Conservation (phyloP, 257 asterid genomes). For the Phtheirospermum japonicum region DNA sequence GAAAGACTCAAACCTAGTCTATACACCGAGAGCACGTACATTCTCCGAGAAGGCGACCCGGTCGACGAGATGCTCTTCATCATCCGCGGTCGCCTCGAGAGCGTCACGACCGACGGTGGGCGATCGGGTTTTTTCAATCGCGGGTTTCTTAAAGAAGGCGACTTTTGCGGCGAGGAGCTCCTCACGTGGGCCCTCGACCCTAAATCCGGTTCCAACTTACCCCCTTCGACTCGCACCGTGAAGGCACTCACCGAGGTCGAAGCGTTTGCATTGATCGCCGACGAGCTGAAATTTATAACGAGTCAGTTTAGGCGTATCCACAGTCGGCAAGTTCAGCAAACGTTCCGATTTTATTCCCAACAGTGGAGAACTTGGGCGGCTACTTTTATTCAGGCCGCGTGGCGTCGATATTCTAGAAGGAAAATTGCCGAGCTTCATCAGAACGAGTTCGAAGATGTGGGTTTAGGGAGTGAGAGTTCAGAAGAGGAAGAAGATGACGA, state of each 20-base stretch:
- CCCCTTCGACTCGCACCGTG: conserved; percentile 93
- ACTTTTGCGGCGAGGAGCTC: conserved; percentile 96
- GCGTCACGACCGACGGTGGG: conserved; percentile 97
- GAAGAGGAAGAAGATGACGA: conserved; percentile 30
- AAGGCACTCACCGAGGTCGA: conserved; percentile 91
- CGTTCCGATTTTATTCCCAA: conserved; percentile 90
- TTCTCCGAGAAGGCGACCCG: conserved; percentile 94
- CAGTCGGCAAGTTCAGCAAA: conserved; percentile 95
- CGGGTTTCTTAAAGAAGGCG: conserved; percentile 74
- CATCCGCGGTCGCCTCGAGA: conserved; percentile 90
- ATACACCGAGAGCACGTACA: conserved; percentile 72
- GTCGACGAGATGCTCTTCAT: conserved; percentile 91
- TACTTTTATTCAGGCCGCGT: conserved; percentile 87
- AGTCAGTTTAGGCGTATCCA: conserved; percentile 89
- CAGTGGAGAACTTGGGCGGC: conserved; percentile 99
- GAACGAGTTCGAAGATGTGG: conserved; percentile 42
- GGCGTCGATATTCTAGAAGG: conserved; percentile 79
- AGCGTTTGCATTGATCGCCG: conserved; percentile 90
- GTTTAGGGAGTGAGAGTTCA: neutral
- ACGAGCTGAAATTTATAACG: conserved; percentile 80
- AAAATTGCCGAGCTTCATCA: conserved; percentile 51
- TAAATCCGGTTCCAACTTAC: conserved; percentile 72
- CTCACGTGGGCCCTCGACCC: conserved; percentile 98
- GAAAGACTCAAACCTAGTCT: conserved; percentile 94
- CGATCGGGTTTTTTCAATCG: conserved; percentile 93